Base-by-base conservation (phyloP, 352 stramenopile species). In the Globisporangium okanoganense region DNA sequence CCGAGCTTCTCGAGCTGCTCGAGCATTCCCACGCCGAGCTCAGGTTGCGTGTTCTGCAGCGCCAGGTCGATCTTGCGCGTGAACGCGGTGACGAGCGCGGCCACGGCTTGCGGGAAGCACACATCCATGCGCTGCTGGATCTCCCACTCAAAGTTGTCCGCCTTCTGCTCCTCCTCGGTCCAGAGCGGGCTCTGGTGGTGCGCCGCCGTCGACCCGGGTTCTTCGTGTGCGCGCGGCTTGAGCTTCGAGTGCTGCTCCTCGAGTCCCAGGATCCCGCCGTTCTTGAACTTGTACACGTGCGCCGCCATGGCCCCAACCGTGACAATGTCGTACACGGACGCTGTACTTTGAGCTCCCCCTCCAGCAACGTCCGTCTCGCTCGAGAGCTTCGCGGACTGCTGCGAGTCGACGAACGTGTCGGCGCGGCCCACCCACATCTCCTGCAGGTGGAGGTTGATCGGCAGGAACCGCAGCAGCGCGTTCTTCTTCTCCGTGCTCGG, bases 251-350 rank as follows among this genome's bases (percentile, higher is more conserved):
- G 76, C 53, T 90, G 80, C 43, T 90, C 75, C 47, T 92, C 79
- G 10, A 94, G 63, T 9, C 79, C 79, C 6, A 92, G 76, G 48
- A 95, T 84, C 13, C 86, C 86, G 14, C 86, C 86, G 60, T 87
- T 90, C 69, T 94, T 94, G 59, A 95, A 95, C 60, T 95, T 94
- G 71, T 94, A 93, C 45, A 94, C 69, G 62, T 94, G 85, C 2
- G 86, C 84, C 14, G 86, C 86, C 83, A 95, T 93, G 18, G 86
- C 86, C 4, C 86, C 86, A 9, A 95, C 86, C 0, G 86, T 95
- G 54, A 94, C 85, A 48, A 90, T 93, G 43, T 93, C 85, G 58
- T 95, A 95, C 33, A 92, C 82, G 3, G 65, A 57, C 0, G 75
- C 71, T 5, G 10, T 31, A 14, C 2, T 57, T 8, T 48, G 25